phyloP scores from a whole-genome alignment of 2,329 filamentous ascomycete species.

The Fonsecaea monophora region DNA sequence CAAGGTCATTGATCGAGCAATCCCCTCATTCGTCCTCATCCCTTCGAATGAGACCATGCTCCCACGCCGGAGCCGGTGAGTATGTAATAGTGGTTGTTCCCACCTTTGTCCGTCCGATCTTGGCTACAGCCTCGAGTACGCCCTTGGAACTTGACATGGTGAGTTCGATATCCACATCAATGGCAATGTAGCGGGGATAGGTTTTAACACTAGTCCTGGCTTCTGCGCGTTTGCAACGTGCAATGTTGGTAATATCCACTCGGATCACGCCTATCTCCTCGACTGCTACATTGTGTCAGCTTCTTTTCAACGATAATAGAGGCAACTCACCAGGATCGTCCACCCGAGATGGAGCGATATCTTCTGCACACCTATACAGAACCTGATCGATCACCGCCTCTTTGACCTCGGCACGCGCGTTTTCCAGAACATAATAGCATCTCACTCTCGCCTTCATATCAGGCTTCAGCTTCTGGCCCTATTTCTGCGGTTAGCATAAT shows the following conservation, averaged over 20 bases:
- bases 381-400: not conserved
- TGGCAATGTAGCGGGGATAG: not conserved
- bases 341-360: constrained; percentile 8
- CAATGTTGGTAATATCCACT: constrained; percentile 8
- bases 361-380: constrained; percentile 9
- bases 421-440: constrained; percentile 11
- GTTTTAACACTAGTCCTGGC: not conserved
- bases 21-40: not conserved
- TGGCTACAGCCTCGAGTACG: constrained; percentile 8
- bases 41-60: not conserved
- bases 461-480: constrained; percentile 8
- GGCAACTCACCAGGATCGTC: not conserved
- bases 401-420: not conserved
- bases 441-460: constrained; percentile 10
- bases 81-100: constrained; percentile 8
- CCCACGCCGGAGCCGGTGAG: constrained; percentile 5
- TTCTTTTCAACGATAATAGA: not conserved
- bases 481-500: constrained; percentile 1
- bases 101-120: constrained; percentile 3
- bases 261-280: not conserved
- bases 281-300: not conserved
- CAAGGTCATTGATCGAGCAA: not conserved
- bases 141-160: constrained; percentile 14
- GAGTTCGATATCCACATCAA: constrained; percentile 6
- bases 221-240: not conserved